Base-by-base conservation (phyloP, 164 flowering plant genomes). In the Hamamelis virginiana region DNA sequence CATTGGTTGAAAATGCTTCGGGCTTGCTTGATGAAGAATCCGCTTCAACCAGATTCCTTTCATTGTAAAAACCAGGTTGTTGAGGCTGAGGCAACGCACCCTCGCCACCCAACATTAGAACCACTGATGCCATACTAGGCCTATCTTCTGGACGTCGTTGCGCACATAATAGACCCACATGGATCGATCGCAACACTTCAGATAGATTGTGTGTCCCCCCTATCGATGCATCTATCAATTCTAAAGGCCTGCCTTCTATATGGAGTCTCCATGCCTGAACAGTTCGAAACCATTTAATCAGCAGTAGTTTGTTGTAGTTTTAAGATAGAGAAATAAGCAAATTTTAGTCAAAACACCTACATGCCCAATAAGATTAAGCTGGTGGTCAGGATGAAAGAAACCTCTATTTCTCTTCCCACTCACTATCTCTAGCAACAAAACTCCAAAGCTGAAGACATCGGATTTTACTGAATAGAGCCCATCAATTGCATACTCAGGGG, bases 191-290 rank as follows among this genome's bases (percentile, higher is more conserved):
- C 9, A 69, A 46, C 44, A 69, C 60, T 56, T 33, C 6, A 6
- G 6, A 2, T 2, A 33, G 6, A 33, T 33, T 33, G 41, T 6
- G 6, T 33, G 41, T 2, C 4, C 6, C 41, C 41, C 41, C 41
- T 33, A 33, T 33, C 41, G 6, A 2, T 33, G 41, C 41, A 33
- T 33, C 41, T 2, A 33, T 33, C 15, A 77, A 15, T 5, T 73
- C 76, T 41, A 61, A 19, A 8, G 80, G 51, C 41, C 33, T 69
- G 3, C 64, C 70, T 73, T 77, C 76, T 18, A 48, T 66, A 66
- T 61, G 73, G 16, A 77, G 64, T 26, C 25, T 69, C 80, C 80
- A 77, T 23, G 76, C 76, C 80, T 77, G 27, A 45, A 65, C 11
- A 27, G 28, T 1, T 0, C 8, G 28, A 6, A 33, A 2, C n/a